phyloP scores from a whole-genome alignment of 2,329 filamentous ascomycete species.

The Penicillium sp. region DNA sequence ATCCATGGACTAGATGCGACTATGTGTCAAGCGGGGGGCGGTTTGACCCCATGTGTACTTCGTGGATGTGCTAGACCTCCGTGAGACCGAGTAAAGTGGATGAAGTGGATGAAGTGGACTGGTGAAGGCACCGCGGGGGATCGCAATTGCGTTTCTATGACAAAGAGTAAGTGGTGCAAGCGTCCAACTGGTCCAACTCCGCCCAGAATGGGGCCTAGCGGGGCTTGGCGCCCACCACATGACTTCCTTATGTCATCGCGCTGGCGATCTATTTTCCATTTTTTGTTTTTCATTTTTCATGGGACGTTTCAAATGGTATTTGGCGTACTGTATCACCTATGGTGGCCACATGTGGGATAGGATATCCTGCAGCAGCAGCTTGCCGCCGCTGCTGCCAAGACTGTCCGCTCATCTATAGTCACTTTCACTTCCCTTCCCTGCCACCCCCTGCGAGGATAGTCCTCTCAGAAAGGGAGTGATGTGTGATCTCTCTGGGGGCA shows the following conservation, averaged over 20 bases:
- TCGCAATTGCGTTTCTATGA: constrained; percentile 21
- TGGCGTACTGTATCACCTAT: no score
- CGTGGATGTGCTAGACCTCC: constrained; percentile 9
- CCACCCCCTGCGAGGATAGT: neutral
- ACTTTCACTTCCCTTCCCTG: neutral
- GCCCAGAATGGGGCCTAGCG: neutral
- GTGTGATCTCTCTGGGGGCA: neutral
- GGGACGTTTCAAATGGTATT: no score
- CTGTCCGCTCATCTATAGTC: neutral
- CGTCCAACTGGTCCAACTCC: neutral
- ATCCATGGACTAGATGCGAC: constrained; percentile 14
- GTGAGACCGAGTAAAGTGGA: constrained; percentile 18
- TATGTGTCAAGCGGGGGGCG: constrained; percentile 24
- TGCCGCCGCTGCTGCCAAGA: neutral
- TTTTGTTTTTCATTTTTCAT: neutral
- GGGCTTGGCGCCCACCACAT: constrained; percentile 1
- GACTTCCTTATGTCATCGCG: neutral
- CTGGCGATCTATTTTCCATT: neutral
- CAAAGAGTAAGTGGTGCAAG: constrained; percentile 12
- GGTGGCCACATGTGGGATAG: no score
- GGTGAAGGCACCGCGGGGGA: constrained; percentile 1
- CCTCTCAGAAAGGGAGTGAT: neutral
- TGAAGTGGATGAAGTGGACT: constrained; percentile 6
- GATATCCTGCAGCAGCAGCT: no score
- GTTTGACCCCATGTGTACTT: constrained; percentile 15